A percentile compares a stretch with the other conserved stretches of the same genome.
Conservation (phyloP, 441 rosid species). For the Erodium moschatum region DNA sequence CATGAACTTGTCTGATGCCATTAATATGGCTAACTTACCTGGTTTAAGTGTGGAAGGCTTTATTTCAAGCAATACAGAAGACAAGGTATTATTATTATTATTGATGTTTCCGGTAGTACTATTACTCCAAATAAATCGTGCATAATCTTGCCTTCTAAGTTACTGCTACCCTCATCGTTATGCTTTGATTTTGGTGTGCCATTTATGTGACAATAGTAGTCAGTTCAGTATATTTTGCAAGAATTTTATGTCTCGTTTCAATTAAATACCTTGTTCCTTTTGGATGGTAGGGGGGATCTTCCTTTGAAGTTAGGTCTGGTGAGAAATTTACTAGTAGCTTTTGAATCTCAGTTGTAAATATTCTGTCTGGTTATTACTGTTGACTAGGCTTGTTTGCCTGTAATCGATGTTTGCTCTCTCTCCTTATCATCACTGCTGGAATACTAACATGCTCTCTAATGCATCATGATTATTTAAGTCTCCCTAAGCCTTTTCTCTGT, state of each 20-base stretch:
- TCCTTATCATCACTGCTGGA: background rate
- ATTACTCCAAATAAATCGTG: background rate
- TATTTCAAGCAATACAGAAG: slow-evolving; percentile 23
- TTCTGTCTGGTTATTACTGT: background rate
- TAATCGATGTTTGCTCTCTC: background rate
- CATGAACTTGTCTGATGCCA: slow-evolving; percentile 35
- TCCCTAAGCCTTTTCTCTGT: background rate
- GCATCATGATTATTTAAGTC: background rate
- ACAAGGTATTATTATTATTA: slow-evolving; percentile 49
- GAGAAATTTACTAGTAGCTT: background rate
- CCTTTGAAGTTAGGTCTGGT: background rate
- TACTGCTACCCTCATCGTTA: background rate
- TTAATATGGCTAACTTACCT: slow-evolving; percentile 33
- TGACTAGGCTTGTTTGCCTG: background rate
- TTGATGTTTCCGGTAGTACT: slow-evolving; percentile 1
- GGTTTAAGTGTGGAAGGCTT: slow-evolving; percentile 22
- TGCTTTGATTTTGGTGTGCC: slow-evolving; percentile 6
- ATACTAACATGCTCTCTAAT: background rate
- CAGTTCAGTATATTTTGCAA: background rate
- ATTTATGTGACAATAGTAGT: background rate
- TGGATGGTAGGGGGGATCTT: background rate
- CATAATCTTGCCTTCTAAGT: background rate
- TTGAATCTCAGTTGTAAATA: background rate
- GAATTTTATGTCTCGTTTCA: background rate
- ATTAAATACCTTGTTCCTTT: background rate